phyloP scores from a whole-genome alignment of 768 basidiomycete genomes.

The Multifurca ochricompacta region DNA sequence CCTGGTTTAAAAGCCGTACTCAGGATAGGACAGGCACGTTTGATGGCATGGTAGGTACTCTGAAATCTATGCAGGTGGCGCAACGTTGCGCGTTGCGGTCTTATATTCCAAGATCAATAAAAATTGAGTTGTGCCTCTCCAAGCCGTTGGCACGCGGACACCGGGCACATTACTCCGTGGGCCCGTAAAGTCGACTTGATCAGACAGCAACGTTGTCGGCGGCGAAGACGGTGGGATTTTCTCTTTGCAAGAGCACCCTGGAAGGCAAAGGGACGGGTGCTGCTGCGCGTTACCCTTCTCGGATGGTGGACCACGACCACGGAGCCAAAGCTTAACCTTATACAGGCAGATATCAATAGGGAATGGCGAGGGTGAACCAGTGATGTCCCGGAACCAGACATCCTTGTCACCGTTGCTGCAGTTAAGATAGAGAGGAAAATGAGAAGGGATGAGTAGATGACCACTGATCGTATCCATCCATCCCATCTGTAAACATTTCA shows the following conservation, averaged over 20 bases:
- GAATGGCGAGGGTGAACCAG: constrained; percentile 21
- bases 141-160: constrained; percentile 19
- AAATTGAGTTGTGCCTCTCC: constrained; percentile 20
- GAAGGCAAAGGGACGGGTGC: constrained; percentile 13
- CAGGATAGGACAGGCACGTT: no score
- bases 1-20: neutral
- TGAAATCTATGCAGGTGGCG: neutral
- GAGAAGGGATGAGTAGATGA: constrained; percentile 11
- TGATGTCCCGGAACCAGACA: constrained; percentile 21
- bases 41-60: neutral
- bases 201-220: constrained; percentile 4
- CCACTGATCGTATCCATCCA: constrained; percentile 7
- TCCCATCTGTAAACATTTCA: neutral
- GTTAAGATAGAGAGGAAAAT: constrained; percentile 9
- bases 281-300: neutral
- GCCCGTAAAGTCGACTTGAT: neutral
- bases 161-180: constrained; percentile 11
- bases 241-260: constrained; percentile 16
- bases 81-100: neutral
- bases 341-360: constrained; percentile 11
- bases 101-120: constrained; percentile 18
- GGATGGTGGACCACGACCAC: neutral
- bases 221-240: constrained; percentile 19
- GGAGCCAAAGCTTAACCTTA: constrained; percentile 2
- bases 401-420: constrained; percentile 18